A percentile compares a stretch with the other conserved stretches of the same genome.
phyloP scores from a whole-genome alignment of 371 early-diverging fungal genomes.

The Catenaria anguillulae region DNA sequence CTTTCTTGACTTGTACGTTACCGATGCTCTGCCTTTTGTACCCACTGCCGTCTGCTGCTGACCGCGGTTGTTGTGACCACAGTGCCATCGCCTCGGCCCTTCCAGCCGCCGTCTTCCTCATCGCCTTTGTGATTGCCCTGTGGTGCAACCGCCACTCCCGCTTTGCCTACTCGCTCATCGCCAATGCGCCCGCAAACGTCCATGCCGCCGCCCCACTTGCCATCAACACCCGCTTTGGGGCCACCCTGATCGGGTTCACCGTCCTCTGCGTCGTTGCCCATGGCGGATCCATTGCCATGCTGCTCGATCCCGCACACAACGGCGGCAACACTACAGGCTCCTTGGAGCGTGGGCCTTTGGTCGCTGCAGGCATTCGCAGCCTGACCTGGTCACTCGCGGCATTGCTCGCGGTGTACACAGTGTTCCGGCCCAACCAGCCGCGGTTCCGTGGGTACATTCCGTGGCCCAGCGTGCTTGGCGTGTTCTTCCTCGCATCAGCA shows the following conservation, averaged over 20 bases:
- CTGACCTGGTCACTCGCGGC: neutral
- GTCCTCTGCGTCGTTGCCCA: too few species aligned
- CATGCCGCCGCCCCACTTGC: too few species aligned
- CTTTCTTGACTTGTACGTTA: neutral
- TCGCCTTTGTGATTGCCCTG: neutral
- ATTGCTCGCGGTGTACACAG: neutral
- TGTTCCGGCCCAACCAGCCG: neutral
- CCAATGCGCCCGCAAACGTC: too few species aligned
- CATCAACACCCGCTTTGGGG: too few species aligned
- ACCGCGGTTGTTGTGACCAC: neutral
- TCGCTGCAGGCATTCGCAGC: neutral
- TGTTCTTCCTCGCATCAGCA: neutral
- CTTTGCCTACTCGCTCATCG: too few species aligned
- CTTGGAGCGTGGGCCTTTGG: too few species aligned
- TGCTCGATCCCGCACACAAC: neutral
- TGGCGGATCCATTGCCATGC: too few species aligned
- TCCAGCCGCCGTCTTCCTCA: neutral
- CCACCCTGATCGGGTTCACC: too few species aligned
- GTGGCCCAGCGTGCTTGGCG: neutral
- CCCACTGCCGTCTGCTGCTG: too few species aligned
- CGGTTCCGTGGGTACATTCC: neutral
- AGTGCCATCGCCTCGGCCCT: neutral
- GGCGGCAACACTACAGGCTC: too few species aligned
- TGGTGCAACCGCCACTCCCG: neutral
- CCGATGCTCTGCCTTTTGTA: neutral